Evolutionary conservation across 257 asterid species (phyloP).

Genomic region (Hygrophila difformis): DNA sequence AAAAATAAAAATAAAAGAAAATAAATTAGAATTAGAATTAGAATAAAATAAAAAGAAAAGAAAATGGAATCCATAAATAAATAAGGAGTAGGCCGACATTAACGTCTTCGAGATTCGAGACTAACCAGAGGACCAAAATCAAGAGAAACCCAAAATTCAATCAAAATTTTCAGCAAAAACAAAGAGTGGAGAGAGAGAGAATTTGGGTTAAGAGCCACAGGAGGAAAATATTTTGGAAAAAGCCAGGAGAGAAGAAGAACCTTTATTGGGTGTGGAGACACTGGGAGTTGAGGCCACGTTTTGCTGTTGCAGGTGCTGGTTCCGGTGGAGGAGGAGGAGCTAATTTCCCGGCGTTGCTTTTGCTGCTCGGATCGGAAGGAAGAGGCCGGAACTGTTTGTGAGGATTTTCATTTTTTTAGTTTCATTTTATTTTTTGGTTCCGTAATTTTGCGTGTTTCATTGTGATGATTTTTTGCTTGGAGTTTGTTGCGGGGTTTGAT

Average conservation of each 20-base stretch:
- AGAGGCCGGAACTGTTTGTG: conserved; percentile 11
- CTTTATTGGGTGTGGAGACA: too few species aligned
- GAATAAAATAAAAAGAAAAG: background rate
- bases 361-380: conserved; percentile 8
- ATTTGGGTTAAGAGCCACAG: background rate
- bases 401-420: background rate
- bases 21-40: too few species aligned
- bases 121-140: conserved; percentile 12
- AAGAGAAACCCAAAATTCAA: too few species aligned
- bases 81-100: conserved; percentile 19
- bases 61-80: conserved; percentile 18
- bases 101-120: conserved; percentile 20
- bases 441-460: too few species aligned
- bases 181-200: background rate
- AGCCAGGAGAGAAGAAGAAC: too few species aligned
- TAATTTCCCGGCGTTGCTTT: background rate
- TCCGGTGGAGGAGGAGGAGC: conserved; percentile 1
- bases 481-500: background rate
- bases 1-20: too few species aligned
- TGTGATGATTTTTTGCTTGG: background rate
- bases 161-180: too few species aligned
- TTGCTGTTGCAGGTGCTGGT: conserved; percentile 10
- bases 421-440: background rate
- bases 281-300: conserved; percentile 1
- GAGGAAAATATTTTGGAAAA: background rate